Conservation (phyloP, 768 basidiomycete species). For the Termitomyces sp. region DNA sequence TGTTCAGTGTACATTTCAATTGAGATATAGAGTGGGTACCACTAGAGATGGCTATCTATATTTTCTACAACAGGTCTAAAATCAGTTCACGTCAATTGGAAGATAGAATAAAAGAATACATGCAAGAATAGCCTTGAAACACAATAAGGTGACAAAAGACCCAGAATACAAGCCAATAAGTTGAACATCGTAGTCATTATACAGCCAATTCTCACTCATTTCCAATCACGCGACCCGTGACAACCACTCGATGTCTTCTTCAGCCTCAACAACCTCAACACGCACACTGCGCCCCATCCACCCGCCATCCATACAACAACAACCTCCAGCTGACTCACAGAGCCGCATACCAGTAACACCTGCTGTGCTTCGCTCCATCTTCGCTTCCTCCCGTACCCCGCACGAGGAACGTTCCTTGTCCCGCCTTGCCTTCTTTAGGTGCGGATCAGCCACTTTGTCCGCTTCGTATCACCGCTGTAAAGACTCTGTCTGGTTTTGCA, state of each 20-base stretch:
- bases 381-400: constrained; percentile 77
- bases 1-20: constrained; percentile 19
- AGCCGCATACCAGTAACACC: constrained; percentile 81
- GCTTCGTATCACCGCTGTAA: background rate
- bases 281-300: constrained; percentile 34
- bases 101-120: background rate
- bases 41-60: constrained; percentile 9
- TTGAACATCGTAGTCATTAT: background rate
- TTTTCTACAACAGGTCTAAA: constrained; percentile 5
- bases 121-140: background rate
- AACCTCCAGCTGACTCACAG: constrained; percentile 36
- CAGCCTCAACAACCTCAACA: constrained; percentile 46
- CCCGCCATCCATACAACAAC: constrained; percentile 25
- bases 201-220: too few species aligned
- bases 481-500: constrained; percentile 18
- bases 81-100: background rate
- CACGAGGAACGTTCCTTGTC: constrained; percentile 82
- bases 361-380: constrained; percentile 75
- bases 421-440: constrained; percentile 85
- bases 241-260: constrained; percentile 34
- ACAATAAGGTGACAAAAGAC: background rate
- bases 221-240: constrained; percentile 15
- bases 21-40: background rate
- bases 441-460: constrained; percentile 8
- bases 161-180: background rate